Evolutionary conservation across 306 rosid genomes (phyloP).

Genomic region (Quercus rubra): DNA sequence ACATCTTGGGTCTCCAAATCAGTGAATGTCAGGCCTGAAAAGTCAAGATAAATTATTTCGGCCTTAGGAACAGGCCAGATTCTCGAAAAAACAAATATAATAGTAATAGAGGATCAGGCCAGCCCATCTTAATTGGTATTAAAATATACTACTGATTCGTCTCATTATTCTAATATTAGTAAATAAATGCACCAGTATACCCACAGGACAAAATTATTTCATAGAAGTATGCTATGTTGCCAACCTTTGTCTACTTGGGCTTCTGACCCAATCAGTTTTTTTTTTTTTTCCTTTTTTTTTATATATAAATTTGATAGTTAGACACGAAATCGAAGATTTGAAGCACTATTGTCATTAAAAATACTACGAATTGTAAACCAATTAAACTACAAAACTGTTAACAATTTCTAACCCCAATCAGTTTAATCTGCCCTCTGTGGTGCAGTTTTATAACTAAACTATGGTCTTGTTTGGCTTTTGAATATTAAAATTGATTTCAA

Average conservation of each 20-base stretch:
- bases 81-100: too few species aligned
- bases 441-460: too few species aligned
- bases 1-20: neutral
- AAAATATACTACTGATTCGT: neutral
- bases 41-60: neutral
- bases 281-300: too few species aligned
- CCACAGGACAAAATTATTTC: neutral
- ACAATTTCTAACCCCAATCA: too few species aligned
- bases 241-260: neutral
- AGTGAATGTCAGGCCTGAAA: neutral
- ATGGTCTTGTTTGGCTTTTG: too few species aligned
- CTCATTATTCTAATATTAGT: neutral
- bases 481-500: too few species aligned
- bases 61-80: neutral
- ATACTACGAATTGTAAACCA: too few species aligned
- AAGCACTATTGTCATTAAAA: too few species aligned
- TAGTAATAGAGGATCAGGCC: neutral
- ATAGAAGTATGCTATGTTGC: neutral
- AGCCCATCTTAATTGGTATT: neutral
- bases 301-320: too few species aligned
- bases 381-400: too few species aligned
- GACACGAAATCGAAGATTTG: too few species aligned
- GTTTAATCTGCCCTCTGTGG: too few species aligned
- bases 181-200: neutral
- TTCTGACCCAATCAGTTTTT: neutral